phyloP scores from a whole-genome alignment of 2,329 filamentous ascomycete genomes.

The Dichotomopilus funicola region DNA sequence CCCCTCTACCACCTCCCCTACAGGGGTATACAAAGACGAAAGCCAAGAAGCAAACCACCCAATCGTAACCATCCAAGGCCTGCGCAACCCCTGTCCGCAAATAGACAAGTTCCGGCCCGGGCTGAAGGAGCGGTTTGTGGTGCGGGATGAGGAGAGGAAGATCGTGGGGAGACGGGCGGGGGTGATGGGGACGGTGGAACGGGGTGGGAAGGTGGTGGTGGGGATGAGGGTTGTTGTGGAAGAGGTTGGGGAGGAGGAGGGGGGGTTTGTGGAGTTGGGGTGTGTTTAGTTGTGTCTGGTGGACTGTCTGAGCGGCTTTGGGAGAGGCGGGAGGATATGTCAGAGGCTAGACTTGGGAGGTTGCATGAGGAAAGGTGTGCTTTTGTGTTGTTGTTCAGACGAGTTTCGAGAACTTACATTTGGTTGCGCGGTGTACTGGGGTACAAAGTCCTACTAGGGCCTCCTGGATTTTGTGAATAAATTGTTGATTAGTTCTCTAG shows the following conservation, averaged over 20 bases:
- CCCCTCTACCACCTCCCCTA: background rate
- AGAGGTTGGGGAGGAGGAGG: background rate
- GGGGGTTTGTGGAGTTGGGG: background rate
- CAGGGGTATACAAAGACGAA: background rate
- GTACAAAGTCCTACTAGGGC: no score
- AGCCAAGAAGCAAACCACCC: background rate
- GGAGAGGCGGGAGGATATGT: no score
- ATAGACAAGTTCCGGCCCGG: slow-evolving; percentile 2
- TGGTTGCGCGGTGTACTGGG: no score
- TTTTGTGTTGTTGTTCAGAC: no score
- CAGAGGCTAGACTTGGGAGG: background rate
- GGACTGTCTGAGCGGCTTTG: background rate
- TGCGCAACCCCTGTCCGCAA: slow-evolving; percentile 5
- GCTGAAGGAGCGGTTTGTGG: background rate
- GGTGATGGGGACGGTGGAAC: slow-evolving; percentile 7
- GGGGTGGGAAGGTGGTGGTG: background rate
- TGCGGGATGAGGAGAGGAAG: slow-evolving; percentile 1
- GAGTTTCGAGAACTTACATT: no score
- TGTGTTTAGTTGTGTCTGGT: background rate
- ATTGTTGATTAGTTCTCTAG: no score
- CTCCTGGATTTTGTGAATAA: no score
- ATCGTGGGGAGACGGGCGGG: background rate
- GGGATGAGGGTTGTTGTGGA: slow-evolving; percentile 4
- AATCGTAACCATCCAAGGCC: background rate
- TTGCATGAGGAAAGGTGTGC: background rate